Base-by-base conservation (phyloP, 129 eudicot species). In the Helichrysum umbraculigerum region DNA sequence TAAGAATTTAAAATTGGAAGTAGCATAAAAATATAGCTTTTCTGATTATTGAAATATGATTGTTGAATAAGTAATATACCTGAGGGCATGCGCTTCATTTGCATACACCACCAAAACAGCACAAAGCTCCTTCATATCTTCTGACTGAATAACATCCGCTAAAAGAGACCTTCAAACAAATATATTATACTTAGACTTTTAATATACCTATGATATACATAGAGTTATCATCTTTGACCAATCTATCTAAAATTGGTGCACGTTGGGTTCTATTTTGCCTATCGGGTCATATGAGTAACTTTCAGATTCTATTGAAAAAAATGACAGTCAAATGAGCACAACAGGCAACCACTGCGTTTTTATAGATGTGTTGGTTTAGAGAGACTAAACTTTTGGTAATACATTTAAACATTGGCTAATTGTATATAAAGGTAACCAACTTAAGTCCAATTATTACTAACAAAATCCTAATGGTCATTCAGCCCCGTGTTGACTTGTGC, bases 41-140 rank as follows among this genome's bases (percentile, higher is more conserved):
- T 68, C 9, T 3, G 42, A 50, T 33, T 32, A 54, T 57, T 16
- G 35, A 2, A 35, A 30, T 35, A 51, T 34, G 33, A 70, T 60
- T 70, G 28, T 73, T 58, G 42, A 78, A 25, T 32, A 65, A 65
- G 73, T 19, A 28, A 61, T 59, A 68, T 57, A 80, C 84, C 84
- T 66, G 75, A 51, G 68, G 68, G 50, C 58, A 68, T 15, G 2
- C 84, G 86, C 95, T 88, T 86, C 87, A 21, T 83, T 82, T 62
- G 97, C 85, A 82, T 78, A 73, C 59, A 71, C 74, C 77, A 93
- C 96, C 87, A 93, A 85, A 75, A 76, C 77, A 29, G 90, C 78
- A 82, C 96, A 90, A 52, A 90, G 83, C 80, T 85, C 98, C 83
- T 86, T 83, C 76, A 87, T 88, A 78, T 88, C 85, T 42, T 79